Conservation (phyloP, 2,329 filamentous ascomycete species). For the Alternaria triticina region DNA sequence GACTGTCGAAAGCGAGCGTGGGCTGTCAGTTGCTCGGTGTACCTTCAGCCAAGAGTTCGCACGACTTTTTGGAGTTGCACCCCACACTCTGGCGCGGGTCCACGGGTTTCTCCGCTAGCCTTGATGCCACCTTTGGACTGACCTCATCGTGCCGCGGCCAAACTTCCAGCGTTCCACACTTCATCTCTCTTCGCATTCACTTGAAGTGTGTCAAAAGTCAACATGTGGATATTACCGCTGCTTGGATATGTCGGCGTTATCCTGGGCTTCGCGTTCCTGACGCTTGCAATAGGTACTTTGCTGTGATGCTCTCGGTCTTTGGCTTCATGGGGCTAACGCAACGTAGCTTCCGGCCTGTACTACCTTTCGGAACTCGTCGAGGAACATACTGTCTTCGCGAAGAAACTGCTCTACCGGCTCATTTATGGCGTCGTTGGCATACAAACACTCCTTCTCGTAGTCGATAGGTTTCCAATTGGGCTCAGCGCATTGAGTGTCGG, state of each 20-base stretch:
- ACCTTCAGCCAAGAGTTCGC: constrained; percentile 22
- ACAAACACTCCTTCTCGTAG: constrained; percentile 74
- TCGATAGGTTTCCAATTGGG: constrained; percentile 85
- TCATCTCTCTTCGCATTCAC: constrained; percentile 1
- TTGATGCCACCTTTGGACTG: constrained; percentile 34
- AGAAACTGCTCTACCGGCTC: constrained; percentile 80
- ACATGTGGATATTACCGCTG: constrained; percentile 94
- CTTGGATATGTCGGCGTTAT: constrained; percentile 87
- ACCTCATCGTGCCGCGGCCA: constrained; percentile 29
- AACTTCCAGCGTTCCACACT: constrained; percentile 9
- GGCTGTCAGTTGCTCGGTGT: neutral
- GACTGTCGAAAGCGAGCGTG: neutral
- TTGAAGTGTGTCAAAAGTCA: constrained; percentile 28
- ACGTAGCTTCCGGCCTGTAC: constrained; percentile 88
- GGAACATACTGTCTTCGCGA: constrained; percentile 92
- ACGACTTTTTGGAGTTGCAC: constrained; percentile 34
- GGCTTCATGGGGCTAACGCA: constrained; percentile 4
- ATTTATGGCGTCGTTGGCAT: constrained; percentile 82
- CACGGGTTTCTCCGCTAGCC: constrained; percentile 21
- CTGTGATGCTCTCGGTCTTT: neutral
- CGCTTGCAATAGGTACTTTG: constrained; percentile 80
- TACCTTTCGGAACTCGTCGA: constrained; percentile 98
- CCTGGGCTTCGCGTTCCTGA: constrained; percentile 91
- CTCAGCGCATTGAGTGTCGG: constrained; percentile 76
- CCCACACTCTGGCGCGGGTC: constrained; percentile 24